Base-by-base conservation (phyloP, 2,329 filamentous ascomycete genomes). In the Fusarium papillatum region DNA sequence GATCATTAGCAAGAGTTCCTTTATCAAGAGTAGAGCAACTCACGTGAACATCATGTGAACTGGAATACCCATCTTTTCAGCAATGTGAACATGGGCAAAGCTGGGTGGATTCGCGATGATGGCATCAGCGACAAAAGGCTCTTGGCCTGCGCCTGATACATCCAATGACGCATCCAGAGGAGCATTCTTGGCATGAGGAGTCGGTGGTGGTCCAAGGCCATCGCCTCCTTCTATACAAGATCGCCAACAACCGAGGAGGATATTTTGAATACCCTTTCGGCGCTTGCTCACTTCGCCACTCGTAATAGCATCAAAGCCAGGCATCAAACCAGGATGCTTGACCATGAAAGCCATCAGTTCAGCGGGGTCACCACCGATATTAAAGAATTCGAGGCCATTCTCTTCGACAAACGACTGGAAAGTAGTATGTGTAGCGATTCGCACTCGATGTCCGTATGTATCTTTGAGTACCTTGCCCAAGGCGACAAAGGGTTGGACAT, bases 271-370 rank as follows among this genome's bases (percentile, higher is more conserved):
- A 19, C 93, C 94, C 73, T 90, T 92, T 36, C 95, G 89, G 36
- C 95, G 88, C 82, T 93, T 93, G 50, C 90, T 92, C 62, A 98
- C 91, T 80, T 97, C 95, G 10, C 95, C 95, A 74, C 90, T 94
- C 71, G 92, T 92, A 61, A 97, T 84, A 1, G 94, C 92, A 61
- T 96, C 93, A 70, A 96, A 91, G 1, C 93, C 93, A 2, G 95
- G 95, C 93, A 97, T 95, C 38, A 98, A 86, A 0, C 95, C 94
- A 0, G 95, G 95, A 77, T 97, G 94, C 83, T 96, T 96, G 57
- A 97, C 95, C 95, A 97, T 97, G 79, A 96, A 97, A 5, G 95
- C 94, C 94, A 95, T 95, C 53, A 95, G 86, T 79, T 94, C 90
- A 2, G 92, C 89, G 2, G 94, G 94, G 80, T 95, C 93, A 4